These are phyloP conservation scores for Cladochytrium tenue DNA, from an alignment of 371 early-diverging fungal species.

Conservation along the genomic window DNA sequence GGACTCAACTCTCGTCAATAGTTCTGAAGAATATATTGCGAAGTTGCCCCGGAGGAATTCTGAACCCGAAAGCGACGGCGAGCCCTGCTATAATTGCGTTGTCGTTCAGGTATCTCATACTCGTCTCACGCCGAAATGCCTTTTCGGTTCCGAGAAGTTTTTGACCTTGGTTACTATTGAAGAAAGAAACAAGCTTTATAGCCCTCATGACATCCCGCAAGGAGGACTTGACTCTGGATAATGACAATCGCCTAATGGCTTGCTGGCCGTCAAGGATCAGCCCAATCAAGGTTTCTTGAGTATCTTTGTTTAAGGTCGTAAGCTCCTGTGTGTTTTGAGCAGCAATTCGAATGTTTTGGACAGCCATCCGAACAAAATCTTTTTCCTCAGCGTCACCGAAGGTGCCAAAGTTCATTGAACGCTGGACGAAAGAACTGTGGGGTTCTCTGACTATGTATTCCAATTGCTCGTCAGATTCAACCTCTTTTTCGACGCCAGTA, in stretches of 20 bases:
- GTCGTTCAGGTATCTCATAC: neutral
- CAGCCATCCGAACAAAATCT: neutral
- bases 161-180: neutral
- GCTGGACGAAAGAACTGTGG: neutral
- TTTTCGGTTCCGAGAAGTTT: neutral
- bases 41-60: neutral
- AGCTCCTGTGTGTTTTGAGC: neutral
- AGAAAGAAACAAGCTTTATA: neutral
- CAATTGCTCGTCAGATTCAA: neutral
- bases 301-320: too few relatives aligned
- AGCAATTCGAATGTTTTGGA: neutral
- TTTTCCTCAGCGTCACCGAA: neutral
- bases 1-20: neutral
- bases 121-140: too few relatives aligned
- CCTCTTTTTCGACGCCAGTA: neutral
- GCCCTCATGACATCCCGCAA: neutral
- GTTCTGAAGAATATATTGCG: too few relatives aligned
- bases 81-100: neutral
- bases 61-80: neutral
- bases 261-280: neutral
- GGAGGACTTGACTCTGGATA: neutral
- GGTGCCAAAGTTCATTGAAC: neutral
- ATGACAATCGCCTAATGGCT: neutral
- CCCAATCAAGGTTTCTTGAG: neutral
- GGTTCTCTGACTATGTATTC: neutral